These are phyloP conservation scores for Dictyostelium capitatum DNA, from an alignment of 78 protist species.

Conservation along the genomic window DNA sequence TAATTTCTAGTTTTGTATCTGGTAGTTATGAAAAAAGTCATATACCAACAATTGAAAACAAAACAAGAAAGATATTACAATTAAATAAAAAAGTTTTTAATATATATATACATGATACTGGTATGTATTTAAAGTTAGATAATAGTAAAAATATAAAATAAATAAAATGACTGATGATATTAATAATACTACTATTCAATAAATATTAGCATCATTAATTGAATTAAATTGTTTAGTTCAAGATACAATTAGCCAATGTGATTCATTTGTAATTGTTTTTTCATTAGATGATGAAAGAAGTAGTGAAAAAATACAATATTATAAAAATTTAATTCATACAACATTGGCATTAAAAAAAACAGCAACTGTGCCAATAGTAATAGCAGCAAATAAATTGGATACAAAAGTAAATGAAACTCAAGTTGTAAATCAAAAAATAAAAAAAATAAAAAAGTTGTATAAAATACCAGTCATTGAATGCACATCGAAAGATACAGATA, in stretches of 20 bases:
- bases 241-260: slow-evolving; percentile 2
- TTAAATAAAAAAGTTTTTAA: neutral
- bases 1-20: neutral
- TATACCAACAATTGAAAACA: slow-evolving; percentile 16
- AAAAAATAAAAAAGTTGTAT: neutral
- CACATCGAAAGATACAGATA: neutral
- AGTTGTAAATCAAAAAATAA: neutral
- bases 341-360: neutral
- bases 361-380: neutral
- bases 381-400: slow-evolving; percentile 4
- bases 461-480: neutral
- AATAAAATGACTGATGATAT: too few relatives aligned
- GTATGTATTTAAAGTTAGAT: neutral
- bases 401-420: neutral
- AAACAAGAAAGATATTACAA: neutral
- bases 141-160: too few relatives aligned
- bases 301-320: neutral
- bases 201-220: neutral
- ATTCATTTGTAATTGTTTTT: slow-evolving; percentile 7
- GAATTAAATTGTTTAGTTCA: neutral
- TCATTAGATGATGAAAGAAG: neutral
- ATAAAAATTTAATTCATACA: neutral
- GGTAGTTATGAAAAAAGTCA: neutral
- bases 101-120: neutral
- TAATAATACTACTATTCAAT: too few relatives aligned